Percentiles rank a stretch among this genome's conserved stretches.
phyloP scores from a whole-genome alignment of 345 rosid species.

The Syzygium oleosum region DNA sequence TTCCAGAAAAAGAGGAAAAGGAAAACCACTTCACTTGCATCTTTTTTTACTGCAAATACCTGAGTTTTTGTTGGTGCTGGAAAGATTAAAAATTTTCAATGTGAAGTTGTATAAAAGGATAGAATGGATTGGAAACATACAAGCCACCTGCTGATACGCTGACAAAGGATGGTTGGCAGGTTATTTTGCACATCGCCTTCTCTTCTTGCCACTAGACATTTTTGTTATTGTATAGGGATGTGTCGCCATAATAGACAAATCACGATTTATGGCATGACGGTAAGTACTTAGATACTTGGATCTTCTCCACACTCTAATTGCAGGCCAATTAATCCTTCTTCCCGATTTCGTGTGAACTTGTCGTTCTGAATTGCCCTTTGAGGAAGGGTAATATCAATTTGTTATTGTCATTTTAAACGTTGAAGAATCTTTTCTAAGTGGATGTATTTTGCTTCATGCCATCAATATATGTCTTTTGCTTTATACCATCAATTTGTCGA shows the following conservation, averaged over 20 bases:
- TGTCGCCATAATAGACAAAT: neutral
- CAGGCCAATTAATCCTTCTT: neutral
- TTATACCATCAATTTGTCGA: neutral
- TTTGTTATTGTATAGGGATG: neutral
- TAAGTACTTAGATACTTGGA: neutral
- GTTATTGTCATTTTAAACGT: neutral
- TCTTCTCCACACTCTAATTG: neutral
- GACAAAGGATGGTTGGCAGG: neutral
- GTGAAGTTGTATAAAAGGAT: neutral
- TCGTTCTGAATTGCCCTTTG: neutral
- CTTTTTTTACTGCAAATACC: neutral
- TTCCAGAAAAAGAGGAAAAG: neutral
- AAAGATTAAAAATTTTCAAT: neutral
- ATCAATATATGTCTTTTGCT: neutral
- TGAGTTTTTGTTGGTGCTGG: neutral
- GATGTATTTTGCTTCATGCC: neutral
- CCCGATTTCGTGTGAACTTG: fast-evolving
- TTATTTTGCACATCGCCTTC: neutral
- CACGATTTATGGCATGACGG: neutral
- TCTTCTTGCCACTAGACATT: neutral
- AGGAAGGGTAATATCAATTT: neutral
- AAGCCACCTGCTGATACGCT: neutral
- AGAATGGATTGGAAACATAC: neutral
- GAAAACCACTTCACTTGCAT: neutral
- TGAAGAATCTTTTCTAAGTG: neutral